These are phyloP conservation scores for Helianthus annuus DNA, from an alignment of 129 eudicot genomes.

Conservation along the genomic window HanXRQr2.0-SUNRISE NC_035435.2:151790548-151791047, in stretches of 20 bases:
- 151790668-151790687: slow-evolving; percentile 21
- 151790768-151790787: slow-evolving; percentile 20
- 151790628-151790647: slow-evolving; percentile 48
- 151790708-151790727: slow-evolving; percentile 31
- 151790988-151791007: slow-evolving; percentile 18
- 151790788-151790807: slow-evolving; percentile 20
- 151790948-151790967: not conserved
- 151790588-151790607: slow-evolving; percentile 97
- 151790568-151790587: slow-evolving; percentile 88
- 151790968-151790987: slow-evolving; percentile 25
- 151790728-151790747: slow-evolving; percentile 18
- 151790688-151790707: slow-evolving; percentile 24
- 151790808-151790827: slow-evolving; percentile 25
- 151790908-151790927: slow-evolving; percentile 4
- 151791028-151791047: slow-evolving; percentile 10
- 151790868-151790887: slow-evolving; percentile 19
- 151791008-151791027: slow-evolving; percentile 15
- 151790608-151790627: slow-evolving; percentile 87
- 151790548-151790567: slow-evolving; percentile 19
- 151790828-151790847: slow-evolving; percentile 26
- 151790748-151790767: slow-evolving; percentile 11
- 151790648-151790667: slow-evolving; percentile 16
- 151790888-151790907: not conserved
- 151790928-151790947: not conserved
- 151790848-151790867: not conserved